A percentile compares a stretch with the other conserved stretches of the same genome.
phyloP scores from a whole-genome alignment of 192 early-diverging fungal species.

The Coemansia biformis region DNA sequence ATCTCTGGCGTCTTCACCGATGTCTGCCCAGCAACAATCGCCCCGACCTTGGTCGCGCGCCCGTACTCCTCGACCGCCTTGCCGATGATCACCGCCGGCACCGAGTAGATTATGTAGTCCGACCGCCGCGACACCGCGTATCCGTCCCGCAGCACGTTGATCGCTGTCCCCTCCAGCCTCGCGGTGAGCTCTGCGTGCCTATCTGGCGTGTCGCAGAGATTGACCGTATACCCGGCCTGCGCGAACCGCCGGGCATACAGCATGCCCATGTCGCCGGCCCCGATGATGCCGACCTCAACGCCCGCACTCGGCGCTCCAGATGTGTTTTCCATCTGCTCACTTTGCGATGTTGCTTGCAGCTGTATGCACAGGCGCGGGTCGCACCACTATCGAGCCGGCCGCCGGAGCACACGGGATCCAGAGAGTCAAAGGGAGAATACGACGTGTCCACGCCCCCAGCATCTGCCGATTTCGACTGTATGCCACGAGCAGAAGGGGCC shows the following conservation, averaged over 20 bases:
- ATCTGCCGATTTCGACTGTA: too few species aligned
- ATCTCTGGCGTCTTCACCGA: slow-evolving; percentile 96
- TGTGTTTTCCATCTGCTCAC: too few species aligned
- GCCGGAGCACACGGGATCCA: too few species aligned
- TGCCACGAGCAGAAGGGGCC: too few species aligned
- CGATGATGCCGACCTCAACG: slow-evolving; percentile 83
- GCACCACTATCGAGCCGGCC: too few species aligned
- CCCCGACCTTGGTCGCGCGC: slow-evolving; percentile 82
- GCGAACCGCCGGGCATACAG: slow-evolving; percentile 73
- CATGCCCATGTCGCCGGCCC: slow-evolving; percentile 92
- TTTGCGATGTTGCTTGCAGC: too few species aligned
- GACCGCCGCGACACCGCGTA: slow-evolving; percentile 74
- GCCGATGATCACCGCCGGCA: slow-evolving; percentile 86
- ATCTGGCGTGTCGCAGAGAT: slow-evolving; percentile 82
- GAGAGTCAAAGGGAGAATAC: too few species aligned
- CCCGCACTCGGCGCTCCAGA: too few species aligned
- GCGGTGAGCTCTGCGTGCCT: slow-evolving; percentile 62
- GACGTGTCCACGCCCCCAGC: too few species aligned
- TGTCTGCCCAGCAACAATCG: slow-evolving; percentile 91
- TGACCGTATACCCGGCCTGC: slow-evolving; percentile 72
- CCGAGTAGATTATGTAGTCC: slow-evolving; percentile 92
- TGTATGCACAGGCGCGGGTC: too few species aligned
- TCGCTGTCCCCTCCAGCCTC: slow-evolving; percentile 52
- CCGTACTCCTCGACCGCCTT: slow-evolving; percentile 75
- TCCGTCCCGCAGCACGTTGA: slow-evolving; percentile 70